Conservation (phyloP, 176 grass and related monocot species). For the Aegilops sharonensis region DNA sequence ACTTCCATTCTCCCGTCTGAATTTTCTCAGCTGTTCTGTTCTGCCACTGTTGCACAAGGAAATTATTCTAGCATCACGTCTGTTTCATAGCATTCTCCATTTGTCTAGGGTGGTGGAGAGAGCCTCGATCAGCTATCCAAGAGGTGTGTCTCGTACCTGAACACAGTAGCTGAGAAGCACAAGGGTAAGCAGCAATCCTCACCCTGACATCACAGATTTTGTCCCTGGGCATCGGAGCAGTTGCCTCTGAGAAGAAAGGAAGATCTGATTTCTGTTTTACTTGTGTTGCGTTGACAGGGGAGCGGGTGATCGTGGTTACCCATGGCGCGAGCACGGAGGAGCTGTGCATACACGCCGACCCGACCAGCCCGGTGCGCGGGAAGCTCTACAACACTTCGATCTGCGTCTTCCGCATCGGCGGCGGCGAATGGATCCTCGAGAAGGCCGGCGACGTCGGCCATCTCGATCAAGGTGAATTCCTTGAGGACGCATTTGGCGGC, state of each 20-base stretch:
- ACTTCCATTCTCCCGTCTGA: neutral
- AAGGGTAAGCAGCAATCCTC: slow-evolving; percentile 32
- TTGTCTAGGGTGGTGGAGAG: slow-evolving; percentile 70
- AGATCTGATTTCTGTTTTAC: neutral
- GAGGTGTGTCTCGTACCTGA: slow-evolving; percentile 63
- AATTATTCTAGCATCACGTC: neutral
- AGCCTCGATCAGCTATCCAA: slow-evolving; percentile 58
- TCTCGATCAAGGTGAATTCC: slow-evolving; percentile 29
- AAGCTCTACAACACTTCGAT: slow-evolving; percentile 7
- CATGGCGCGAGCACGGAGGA: slow-evolving; percentile 12
- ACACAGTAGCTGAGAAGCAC: slow-evolving; percentile 54
- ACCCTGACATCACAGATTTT: neutral
- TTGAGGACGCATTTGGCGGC: slow-evolving; percentile 49
- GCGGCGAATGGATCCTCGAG: slow-evolving; percentile 52
- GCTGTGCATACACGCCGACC: neutral
- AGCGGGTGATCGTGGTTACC: slow-evolving; percentile 12
- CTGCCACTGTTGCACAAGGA: neutral
- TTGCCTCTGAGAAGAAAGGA: neutral
- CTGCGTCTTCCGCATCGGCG: neutral
- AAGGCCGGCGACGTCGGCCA: slow-evolving; percentile 49
- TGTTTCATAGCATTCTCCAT: neutral
- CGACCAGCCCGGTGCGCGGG: neutral
- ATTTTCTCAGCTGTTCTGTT: neutral
- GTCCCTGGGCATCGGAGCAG: neutral
- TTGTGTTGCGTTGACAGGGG: neutral